These are phyloP conservation scores for Dictyostelium firmibasis DNA, from an alignment of 78 protist genomes.

Conservation along the genomic window DNA sequence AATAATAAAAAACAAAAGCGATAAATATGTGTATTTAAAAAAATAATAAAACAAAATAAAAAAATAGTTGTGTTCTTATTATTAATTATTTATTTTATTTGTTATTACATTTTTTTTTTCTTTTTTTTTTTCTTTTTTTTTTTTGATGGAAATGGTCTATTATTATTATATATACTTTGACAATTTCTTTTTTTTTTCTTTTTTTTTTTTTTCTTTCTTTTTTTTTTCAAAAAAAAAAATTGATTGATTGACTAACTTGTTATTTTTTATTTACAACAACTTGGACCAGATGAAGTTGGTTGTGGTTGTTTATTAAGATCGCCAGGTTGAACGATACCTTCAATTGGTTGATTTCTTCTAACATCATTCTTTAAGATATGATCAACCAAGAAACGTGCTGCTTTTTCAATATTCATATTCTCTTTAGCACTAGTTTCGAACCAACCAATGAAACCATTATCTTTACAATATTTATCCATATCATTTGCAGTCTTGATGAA, in stretches of 20 bases:
- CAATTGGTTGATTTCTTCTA: slow-evolving; percentile 59
- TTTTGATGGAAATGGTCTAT: neutral
- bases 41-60: too few relatives aligned
- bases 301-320: slow-evolving; percentile 8
- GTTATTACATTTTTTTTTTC: neutral
- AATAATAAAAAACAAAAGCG: neutral
- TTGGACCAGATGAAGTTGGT: slow-evolving; percentile 9
- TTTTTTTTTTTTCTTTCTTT: neutral
- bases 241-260: too few relatives aligned
- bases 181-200: neutral
- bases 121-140: neutral
- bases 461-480: slow-evolving; percentile 90
- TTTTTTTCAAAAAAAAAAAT: too few relatives aligned
- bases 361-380: slow-evolving; percentile 83
- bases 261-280: slow-evolving; percentile 45
- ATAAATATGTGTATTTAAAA: too few relatives aligned
- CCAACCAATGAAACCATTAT: slow-evolving; percentile 92
- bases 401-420: slow-evolving; percentile 89
- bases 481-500: slow-evolving; percentile 74
- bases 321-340: slow-evolving; percentile 19
- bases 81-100: neutral
- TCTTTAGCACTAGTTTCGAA: slow-evolving; percentile 93
- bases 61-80: neutral
- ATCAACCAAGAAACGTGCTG: slow-evolving; percentile 85
- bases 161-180: neutral